Evolutionary conservation across 306 rosid genomes (phyloP).

Genomic region (Calophaca sinica): DNA sequence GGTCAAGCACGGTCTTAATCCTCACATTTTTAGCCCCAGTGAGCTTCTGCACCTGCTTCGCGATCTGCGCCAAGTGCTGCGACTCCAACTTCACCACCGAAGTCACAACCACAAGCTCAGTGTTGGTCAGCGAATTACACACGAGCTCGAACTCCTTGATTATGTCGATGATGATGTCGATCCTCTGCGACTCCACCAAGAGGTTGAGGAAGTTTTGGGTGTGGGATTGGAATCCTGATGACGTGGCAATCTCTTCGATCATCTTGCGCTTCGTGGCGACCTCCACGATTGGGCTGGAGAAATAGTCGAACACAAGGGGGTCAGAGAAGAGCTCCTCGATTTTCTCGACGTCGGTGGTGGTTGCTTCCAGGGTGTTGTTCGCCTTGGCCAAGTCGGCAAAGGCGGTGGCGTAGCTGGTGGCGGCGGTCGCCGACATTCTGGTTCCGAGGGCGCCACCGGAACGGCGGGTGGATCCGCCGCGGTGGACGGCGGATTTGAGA

Average conservation of each 20-base stretch:
- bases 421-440: conserved; percentile 63
- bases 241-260: conserved; percentile 58
- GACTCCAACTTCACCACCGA: conserved; percentile 92
- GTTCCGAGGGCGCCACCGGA: conserved; percentile 51
- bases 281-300: conserved; percentile 63
- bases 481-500: conserved; percentile 40
- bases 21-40: conserved; percentile 87
- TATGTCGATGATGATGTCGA: conserved; percentile 64
- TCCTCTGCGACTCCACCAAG: conserved; percentile 64
- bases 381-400: conserved; percentile 71
- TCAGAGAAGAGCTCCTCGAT: conserved; percentile 70
- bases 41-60: conserved; percentile 94
- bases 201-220: conserved; percentile 76
- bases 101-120: conserved; percentile 78
- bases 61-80: conserved; percentile 90
- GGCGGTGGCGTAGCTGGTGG: conserved; percentile 80
- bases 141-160: conserved; percentile 71
- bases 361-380: conserved; percentile 75
- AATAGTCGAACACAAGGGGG: conserved; percentile 53
- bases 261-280: conserved; percentile 55
- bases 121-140: conserved; percentile 65
- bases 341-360: conserved; percentile 73
- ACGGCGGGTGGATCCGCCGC: conserved; percentile 43
- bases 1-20: conserved; percentile 75
- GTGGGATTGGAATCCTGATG: conserved; percentile 61